Evolutionary conservation across 139 green algal species (phyloP).

Genomic region (Micractinium sp.): DNA sequence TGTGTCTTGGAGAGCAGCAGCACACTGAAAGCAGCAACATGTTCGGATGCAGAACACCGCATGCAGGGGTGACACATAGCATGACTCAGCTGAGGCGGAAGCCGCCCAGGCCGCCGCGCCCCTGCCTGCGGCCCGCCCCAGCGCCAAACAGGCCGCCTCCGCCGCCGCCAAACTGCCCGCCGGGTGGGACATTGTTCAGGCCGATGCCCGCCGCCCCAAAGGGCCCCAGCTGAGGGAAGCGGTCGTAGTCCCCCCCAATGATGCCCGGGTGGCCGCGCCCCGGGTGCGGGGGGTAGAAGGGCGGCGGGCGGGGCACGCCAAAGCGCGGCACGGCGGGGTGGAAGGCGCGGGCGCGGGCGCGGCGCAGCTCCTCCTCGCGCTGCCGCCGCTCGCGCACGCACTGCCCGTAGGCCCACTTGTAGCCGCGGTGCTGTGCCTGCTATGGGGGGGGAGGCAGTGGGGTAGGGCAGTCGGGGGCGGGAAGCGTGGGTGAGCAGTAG

Average conservation of each 20-base stretch:
- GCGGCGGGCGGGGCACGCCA: constrained; percentile 6
- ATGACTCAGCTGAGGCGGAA: constrained; percentile 10
- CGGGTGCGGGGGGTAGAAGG: constrained; percentile 32
- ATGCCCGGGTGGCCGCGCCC: constrained; percentile 1
- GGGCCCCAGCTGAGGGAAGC: constrained; percentile 44
- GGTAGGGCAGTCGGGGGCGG: not conserved
- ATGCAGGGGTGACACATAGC: too few species aligned
- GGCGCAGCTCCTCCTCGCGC: constrained; percentile 17
- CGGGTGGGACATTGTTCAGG: too few species aligned
- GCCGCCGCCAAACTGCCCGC: not conserved
- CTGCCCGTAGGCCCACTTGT: constrained; percentile 40
- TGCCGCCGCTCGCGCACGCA: constrained; percentile 11
- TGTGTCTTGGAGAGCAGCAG: too few species aligned
- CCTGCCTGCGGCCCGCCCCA: not conserved
- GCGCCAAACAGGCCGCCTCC: not conserved
- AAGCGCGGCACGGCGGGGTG: constrained; percentile 13
- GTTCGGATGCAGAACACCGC: too few species aligned
- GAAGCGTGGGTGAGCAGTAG: too few species aligned
- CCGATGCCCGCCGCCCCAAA: not conserved
- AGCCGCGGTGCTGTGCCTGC: constrained; percentile 18
- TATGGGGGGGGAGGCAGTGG: too few species aligned
- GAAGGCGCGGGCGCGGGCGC: constrained; percentile 6
- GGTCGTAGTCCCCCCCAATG: constrained; percentile 52
- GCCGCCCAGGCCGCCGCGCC: not conserved
- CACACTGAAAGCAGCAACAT: too few species aligned